Conservation (phyloP, 352 stramenopile genomes). For the Blastocystis sp. region DNA sequence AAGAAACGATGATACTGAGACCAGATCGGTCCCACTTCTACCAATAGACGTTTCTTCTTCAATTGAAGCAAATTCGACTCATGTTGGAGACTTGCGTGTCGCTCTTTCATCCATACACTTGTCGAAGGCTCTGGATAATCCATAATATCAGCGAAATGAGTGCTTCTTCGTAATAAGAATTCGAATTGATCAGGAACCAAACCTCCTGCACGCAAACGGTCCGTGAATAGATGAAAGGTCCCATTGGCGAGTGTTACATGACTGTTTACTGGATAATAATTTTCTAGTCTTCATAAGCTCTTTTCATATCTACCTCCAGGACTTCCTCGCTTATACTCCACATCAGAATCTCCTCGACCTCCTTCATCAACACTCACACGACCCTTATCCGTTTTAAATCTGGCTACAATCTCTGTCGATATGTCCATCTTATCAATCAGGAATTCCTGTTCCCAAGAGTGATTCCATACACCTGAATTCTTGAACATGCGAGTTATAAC, state of each 20-base stretch:
- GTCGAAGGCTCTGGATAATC: background rate
- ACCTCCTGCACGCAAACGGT: conserved; percentile 16
- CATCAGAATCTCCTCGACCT: background rate
- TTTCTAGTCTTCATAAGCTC: background rate
- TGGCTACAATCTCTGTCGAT: background rate
- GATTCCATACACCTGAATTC: no score
- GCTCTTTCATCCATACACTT: background rate
- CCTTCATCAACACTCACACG: conserved; percentile 19
- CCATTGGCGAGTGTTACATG: background rate
- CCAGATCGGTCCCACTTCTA: background rate
- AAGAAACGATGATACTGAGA: conserved; percentile 21
- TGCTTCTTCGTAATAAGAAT: background rate
- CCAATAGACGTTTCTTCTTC: background rate
- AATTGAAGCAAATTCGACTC: background rate
- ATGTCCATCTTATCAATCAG: conserved; percentile 4
- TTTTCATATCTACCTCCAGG: background rate
- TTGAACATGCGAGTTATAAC: conserved; percentile 42
- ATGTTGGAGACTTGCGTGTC: background rate
- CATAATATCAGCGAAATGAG: conserved; percentile 3
- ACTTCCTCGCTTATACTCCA: background rate
- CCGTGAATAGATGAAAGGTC: background rate
- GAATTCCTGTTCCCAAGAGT: background rate
- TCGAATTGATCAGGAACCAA: background rate
- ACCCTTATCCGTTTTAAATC: background rate
- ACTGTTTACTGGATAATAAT: background rate